A percentile compares a stretch with the other conserved stretches of the same genome.
These are phyloP conservation scores for Asterophora lycoperdoides DNA, from an alignment of 768 basidiomycete genomes.

Conservation along the genomic window DNA sequence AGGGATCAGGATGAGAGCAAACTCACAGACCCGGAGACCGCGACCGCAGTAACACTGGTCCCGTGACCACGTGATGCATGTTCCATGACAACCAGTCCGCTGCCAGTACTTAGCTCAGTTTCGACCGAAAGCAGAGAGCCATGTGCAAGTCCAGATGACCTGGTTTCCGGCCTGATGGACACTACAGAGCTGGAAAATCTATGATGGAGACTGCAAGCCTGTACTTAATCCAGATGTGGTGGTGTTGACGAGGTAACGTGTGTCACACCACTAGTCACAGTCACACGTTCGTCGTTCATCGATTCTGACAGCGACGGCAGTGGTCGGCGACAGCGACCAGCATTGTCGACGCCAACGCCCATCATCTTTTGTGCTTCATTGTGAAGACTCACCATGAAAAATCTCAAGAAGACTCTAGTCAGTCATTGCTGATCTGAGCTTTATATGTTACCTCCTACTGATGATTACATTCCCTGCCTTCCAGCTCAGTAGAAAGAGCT, in stretches of 20 bases:
- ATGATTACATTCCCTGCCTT: slow-evolving; percentile 18
- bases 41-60: slow-evolving; percentile 6
- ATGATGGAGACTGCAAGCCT: background rate
- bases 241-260: slow-evolving; percentile 1
- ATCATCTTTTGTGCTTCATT: slow-evolving; percentile 7
- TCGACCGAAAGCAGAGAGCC: background rate
- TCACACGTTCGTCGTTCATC: slow-evolving; percentile 35
- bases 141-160: background rate
- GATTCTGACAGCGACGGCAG: slow-evolving; percentile 31
- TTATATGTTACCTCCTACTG: slow-evolving; percentile 15
- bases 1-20: slow-evolving; percentile 9
- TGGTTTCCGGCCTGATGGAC: background rate
- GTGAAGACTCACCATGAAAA: slow-evolving; percentile 57
- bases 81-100: slow-evolving; percentile 7
- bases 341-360: slow-evolving; percentile 12
- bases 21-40: background rate
- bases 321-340: slow-evolving; percentile 15
- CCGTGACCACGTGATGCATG: slow-evolving; percentile 19
- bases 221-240: background rate
- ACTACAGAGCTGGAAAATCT: background rate
- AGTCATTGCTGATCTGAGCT: slow-evolving; percentile 23
- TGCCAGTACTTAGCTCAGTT: too few species aligned
- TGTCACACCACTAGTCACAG: slow-evolving; percentile 22
- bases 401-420: slow-evolving; percentile 80
- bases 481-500: slow-evolving; percentile 67